phyloP scores from a whole-genome alignment of 2,329 filamentous ascomycete genomes.

The Botrytis pseudocinerea region DNA sequence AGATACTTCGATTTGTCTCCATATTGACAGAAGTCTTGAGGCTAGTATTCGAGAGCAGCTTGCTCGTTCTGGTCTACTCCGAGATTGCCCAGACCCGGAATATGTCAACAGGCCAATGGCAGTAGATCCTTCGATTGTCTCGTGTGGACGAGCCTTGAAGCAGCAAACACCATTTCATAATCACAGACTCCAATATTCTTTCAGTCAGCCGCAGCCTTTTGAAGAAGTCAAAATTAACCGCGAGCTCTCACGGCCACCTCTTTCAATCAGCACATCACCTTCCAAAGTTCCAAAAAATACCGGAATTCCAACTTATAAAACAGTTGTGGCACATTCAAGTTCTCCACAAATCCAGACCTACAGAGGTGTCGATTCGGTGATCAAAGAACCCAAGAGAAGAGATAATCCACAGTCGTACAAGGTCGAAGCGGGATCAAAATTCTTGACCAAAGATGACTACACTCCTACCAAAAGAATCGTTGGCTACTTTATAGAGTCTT shows the following conservation, averaged over 20 bases:
- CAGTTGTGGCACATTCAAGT: background rate
- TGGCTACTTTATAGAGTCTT: conserved; percentile 16
- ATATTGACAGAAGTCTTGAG: conserved; percentile 16
- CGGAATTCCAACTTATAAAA: conserved; percentile 1
- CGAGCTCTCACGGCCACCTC: background rate
- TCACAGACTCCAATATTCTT: conserved; percentile 14
- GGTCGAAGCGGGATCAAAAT: conserved; percentile 8
- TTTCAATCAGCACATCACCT: background rate
- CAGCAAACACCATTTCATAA: background rate
- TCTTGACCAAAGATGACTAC: conserved; percentile 21
- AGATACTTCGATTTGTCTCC: conserved; percentile 8
- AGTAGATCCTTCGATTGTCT: conserved; percentile 34
- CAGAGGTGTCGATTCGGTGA: conserved; percentile 18
- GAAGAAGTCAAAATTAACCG: background rate
- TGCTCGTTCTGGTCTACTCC: conserved; percentile 20
- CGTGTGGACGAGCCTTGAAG: conserved; percentile 24
- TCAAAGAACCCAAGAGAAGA: conserved; percentile 17
- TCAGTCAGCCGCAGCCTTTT: background rate
- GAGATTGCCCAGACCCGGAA: conserved; percentile 21
- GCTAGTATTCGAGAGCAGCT: conserved; percentile 19
- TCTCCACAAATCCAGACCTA: conserved; percentile 9
- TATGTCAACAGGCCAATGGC: conserved; percentile 15
- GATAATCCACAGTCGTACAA: background rate
- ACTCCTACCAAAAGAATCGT: conserved; percentile 18
- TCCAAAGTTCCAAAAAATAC: background rate